Conservation (phyloP, 345 rosid species). For the Lepidium didymum region DNA sequence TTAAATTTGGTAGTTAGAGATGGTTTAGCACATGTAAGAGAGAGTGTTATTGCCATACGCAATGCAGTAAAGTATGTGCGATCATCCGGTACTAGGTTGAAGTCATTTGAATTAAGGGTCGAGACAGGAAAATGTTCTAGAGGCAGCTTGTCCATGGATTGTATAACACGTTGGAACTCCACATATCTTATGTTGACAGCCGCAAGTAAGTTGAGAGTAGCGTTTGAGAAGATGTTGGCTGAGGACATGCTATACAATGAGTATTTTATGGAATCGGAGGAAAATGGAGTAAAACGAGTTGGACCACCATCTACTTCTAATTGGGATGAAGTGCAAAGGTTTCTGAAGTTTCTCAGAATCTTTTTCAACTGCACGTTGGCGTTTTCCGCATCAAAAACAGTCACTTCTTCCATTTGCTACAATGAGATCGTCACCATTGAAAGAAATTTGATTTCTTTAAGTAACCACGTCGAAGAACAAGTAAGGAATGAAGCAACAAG, state of each 20-base stretch:
- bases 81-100: background rate
- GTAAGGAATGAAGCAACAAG: background rate
- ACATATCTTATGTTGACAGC: background rate
- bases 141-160: background rate
- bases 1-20: background rate
- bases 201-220: background rate
- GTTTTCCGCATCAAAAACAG: background rate
- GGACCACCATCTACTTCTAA: background rate
- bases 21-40: background rate
- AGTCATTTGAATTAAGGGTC: background rate
- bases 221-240: background rate
- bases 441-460: background rate
- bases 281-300: background rate
- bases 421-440: background rate
- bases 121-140: background rate
- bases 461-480: background rate
- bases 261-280: background rate
- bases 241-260: background rate
- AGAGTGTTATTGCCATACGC: background rate
- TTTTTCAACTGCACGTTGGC: background rate
- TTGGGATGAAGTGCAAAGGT: background rate
- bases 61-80: background rate
- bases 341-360: background rate
- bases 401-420: background rate
- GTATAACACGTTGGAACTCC: background rate